Percentiles rank a stretch among this genome's conserved stretches.
Conservation (phyloP, 176 grass and related monocot genomes). For the Luzula sylvatica region DNA sequence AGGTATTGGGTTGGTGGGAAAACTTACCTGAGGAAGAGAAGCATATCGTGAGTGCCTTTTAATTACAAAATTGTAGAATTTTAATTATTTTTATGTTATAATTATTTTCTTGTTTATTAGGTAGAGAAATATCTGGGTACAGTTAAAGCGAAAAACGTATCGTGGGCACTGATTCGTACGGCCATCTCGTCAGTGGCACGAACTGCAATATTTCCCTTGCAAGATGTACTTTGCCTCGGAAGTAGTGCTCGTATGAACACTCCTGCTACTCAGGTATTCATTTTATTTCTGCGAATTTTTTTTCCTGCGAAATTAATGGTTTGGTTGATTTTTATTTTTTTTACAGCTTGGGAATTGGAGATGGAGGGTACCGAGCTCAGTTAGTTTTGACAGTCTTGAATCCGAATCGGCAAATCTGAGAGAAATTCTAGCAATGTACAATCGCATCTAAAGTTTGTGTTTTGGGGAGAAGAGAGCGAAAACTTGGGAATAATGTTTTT, state of each 20-base stretch:
- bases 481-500: too few relatives aligned
- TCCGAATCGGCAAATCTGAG: slow-evolving; percentile 59
- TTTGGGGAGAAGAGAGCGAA: too few relatives aligned
- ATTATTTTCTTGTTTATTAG: slow-evolving; percentile 28
- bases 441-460: slow-evolving; percentile 38
- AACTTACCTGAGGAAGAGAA: slow-evolving; percentile 61
- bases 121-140: slow-evolving; percentile 51
- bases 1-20: slow-evolving; percentile 83
- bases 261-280: slow-evolving; percentile 65
- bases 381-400: slow-evolving; percentile 44
- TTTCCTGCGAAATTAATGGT: too few relatives aligned
- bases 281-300: too few relatives aligned
- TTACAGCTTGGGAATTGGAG: slow-evolving; percentile 77
- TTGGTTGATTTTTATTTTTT: slow-evolving; percentile 10
- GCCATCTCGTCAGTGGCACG: slow-evolving; percentile 68
- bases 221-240: slow-evolving; percentile 66
- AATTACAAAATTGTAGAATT: too few relatives aligned
- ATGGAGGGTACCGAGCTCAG: slow-evolving; percentile 66
- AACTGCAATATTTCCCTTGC: slow-evolving; percentile 65
- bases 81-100: slow-evolving; percentile 7
- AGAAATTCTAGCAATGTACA: slow-evolving; percentile 42
- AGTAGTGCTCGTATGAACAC: slow-evolving; percentile 85
- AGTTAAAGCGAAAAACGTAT: slow-evolving; percentile 30
- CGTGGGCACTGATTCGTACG: slow-evolving; percentile 48
- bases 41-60: slow-evolving; percentile 38